Percentiles rank a stretch among this genome's conserved stretches.
These are phyloP conservation scores for Staphylotrichum longicolle DNA, from an alignment of 495 filamentous ascomycete genomes.

Conservation along the genomic window DNA sequence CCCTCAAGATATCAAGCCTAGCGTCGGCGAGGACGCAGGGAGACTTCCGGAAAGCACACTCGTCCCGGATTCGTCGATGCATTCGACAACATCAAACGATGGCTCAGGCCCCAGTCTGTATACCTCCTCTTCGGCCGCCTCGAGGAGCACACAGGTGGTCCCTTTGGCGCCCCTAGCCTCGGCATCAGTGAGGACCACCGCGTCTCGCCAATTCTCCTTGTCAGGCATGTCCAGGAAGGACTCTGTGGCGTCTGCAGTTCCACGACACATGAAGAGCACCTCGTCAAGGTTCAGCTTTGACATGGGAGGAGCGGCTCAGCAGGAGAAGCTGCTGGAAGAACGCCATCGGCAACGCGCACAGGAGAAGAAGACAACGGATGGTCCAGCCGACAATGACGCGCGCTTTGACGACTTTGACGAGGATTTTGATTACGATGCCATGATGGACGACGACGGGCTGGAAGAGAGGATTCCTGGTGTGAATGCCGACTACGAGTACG, in stretches of 20 bases:
- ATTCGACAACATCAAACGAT: slow-evolving; percentile 36
- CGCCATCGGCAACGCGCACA: slow-evolving; percentile 72
- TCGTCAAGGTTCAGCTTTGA: slow-evolving; percentile 92
- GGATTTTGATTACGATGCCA: slow-evolving; percentile 65
- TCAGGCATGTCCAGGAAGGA: slow-evolving; percentile 43
- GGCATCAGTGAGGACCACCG: slow-evolving; percentile 30
- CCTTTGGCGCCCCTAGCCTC: slow-evolving; percentile 16
- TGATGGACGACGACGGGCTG: slow-evolving; percentile 68
- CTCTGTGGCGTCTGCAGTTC: slow-evolving; percentile 51
- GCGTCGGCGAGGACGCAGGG: no score
- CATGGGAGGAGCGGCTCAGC: slow-evolving; percentile 75
- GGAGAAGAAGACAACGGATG: slow-evolving; percentile 46
- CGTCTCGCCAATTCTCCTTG: slow-evolving; percentile 37
- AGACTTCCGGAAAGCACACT: no score
- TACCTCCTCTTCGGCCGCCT: slow-evolving; percentile 34
- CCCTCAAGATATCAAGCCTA: no score
- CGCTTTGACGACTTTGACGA: slow-evolving; percentile 64
- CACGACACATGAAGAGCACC: slow-evolving; percentile 79
- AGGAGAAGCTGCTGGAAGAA: slow-evolving; percentile 84
- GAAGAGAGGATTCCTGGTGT: slow-evolving; percentile 77
- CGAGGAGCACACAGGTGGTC: slow-evolving; percentile 32
- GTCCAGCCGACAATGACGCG: slow-evolving; percentile 37
- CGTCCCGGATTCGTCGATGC: no score
- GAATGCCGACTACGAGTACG: slow-evolving; percentile 63
- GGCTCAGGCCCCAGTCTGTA: slow-evolving; percentile 26